Evolutionary conservation across 1,284 basidiomycete species (phyloP), one percentile per base, ranked within the genome.

Genomic region (Schizophyllum amplum): DNA sequence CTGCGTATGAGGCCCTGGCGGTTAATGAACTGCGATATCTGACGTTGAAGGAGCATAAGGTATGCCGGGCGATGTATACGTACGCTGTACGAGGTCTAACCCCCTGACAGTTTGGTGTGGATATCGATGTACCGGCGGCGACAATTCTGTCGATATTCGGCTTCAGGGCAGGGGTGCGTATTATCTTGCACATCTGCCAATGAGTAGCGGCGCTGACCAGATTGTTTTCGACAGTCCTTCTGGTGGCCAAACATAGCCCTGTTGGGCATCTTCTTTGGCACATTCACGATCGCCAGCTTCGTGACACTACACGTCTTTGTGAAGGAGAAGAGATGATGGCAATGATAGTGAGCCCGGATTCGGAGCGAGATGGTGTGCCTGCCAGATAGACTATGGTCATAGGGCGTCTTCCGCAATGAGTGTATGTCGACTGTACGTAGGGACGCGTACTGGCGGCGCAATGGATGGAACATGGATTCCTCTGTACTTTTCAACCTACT

Each of bases 11-110:
- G 73, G 94, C 91, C 1, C 80, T 99, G 24, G 86, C 94, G 23
- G 94, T 98, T 59, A 98, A 98, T 69, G 95, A 99, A 72, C 75
- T 99, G 55, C 79, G 94, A 52, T 97, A 95, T 70, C 75, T 98
- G n/a, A 90, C 93, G 65, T 75, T 98, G 54, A 92, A 91, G 67
- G 92, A 98, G 71, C 81, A 85, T 65, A 90, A 91, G 79, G 90
- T 92, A 64, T 57, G 81, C 63, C n/a, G 23, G 48, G 24, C 24
- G 22, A 52, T 4, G 25, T 48, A 25, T 24, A 46, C 22, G 26
- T 22, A 27, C 51, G n/a, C 15, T 26, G n/a, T 33, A 27, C 46
- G 46, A 25, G 27, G 25, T 20, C 26, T 24, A 52, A 47, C n/a
- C 24, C 46, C 26, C 52, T 48, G 25, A 11, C 65, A 93, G 88